Conservation (phyloP, 345 rosid species). For the Camelina sativa region DNA sequence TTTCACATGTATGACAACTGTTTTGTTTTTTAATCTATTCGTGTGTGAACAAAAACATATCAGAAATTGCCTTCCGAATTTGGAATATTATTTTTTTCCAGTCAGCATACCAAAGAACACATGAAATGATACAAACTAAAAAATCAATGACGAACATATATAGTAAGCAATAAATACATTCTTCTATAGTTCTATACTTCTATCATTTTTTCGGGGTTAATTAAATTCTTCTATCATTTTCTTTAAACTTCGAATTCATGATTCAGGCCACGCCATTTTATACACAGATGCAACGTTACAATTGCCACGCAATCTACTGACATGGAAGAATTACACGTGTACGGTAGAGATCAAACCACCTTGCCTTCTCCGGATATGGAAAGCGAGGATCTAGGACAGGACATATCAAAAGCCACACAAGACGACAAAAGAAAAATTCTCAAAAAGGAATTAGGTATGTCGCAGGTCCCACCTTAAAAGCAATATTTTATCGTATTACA, state of each 20-base stretch:
- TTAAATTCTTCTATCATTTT: background rate
- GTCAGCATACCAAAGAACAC: background rate
- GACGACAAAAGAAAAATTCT: constrained; percentile 30
- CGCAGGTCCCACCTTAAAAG: constrained; percentile 39
- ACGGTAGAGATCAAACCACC: constrained; percentile 25
- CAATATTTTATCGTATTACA: constrained; percentile 42
- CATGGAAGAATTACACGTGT: constrained; percentile 24
- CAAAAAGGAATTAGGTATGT: constrained; percentile 24
- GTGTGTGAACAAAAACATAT: background rate
- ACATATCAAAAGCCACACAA: constrained; percentile 34
- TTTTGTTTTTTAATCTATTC: background rate
- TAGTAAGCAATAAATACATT: background rate
- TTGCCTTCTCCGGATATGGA: constrained; percentile 38
- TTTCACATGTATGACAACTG: background rate
- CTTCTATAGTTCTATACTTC: background rate
- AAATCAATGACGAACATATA: background rate
- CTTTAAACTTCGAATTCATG: constrained; percentile 19
- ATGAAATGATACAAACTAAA: background rate
- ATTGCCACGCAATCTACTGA: constrained; percentile 13
- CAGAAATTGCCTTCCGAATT: background rate
- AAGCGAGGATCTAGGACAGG: constrained; percentile 43
- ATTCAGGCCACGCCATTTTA: constrained; percentile 11
- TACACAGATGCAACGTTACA: background rate
- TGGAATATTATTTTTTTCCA: too few relatives aligned
- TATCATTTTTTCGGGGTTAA: too few relatives aligned